These are phyloP conservation scores for Podospora tetraspora DNA, from an alignment of 495 filamentous ascomycete species.

Conservation along the genomic window DNA sequence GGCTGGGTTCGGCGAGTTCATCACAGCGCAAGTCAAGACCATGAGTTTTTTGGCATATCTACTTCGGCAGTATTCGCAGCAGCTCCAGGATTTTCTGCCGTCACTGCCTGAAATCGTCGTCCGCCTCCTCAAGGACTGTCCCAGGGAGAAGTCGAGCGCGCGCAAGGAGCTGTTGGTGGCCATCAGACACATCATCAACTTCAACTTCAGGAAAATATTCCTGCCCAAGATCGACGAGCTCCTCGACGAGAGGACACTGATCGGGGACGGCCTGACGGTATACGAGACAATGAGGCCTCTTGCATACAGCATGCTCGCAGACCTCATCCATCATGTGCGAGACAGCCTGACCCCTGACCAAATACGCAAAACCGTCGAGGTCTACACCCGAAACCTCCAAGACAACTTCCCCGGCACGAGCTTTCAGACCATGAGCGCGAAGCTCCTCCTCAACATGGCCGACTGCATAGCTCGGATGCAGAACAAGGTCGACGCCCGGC, in stretches of 20 bases:
- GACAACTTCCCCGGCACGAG: constrained; percentile 96
- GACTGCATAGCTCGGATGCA: constrained; percentile 90
- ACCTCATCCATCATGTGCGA: constrained; percentile 95
- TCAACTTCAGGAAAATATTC: constrained; percentile 96
- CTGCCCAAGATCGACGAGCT: constrained; percentile 91
- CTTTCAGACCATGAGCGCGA: constrained; percentile 99
- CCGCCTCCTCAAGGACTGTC: constrained; percentile 86
- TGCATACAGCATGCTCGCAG: constrained; percentile 97
- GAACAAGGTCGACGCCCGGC: constrained; percentile 86
- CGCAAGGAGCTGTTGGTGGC: constrained; percentile 94
- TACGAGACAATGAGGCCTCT: constrained; percentile 94
- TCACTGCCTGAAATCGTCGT: constrained; percentile 88
- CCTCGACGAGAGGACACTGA: constrained; percentile 84
- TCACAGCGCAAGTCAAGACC: constrained; percentile 97
- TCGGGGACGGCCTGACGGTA: constrained; percentile 92
- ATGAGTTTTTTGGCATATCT: constrained; percentile 98
- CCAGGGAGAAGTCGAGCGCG: constrained; percentile 85
- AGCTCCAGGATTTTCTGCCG: constrained; percentile 83
- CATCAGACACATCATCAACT: constrained; percentile 98
- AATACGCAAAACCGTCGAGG: constrained; percentile 90
- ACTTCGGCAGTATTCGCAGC: constrained; percentile 78
- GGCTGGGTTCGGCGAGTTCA: constrained; percentile 93
- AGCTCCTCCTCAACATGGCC: constrained; percentile 92
- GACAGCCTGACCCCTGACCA: constrained; percentile 77
- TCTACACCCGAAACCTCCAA: constrained; percentile 93